These are phyloP conservation scores for Mycena polygramma DNA, from an alignment of 768 basidiomycete species.

Conservation along the genomic window DNA sequence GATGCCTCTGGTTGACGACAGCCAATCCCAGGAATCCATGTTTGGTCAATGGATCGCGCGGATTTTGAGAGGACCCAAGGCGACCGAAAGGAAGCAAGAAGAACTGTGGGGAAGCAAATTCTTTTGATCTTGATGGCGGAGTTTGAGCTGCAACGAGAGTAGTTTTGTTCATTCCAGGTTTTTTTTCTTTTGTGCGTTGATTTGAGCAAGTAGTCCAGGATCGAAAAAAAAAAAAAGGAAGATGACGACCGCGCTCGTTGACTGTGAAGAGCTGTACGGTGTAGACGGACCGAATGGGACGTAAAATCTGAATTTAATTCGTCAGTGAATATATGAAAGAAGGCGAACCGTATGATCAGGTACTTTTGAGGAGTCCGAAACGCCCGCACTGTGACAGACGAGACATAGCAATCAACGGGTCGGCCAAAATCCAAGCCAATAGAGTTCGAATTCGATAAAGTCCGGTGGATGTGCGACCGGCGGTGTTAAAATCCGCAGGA, in stretches of 20 bases:
- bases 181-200: neutral
- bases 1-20: conserved; percentile 3
- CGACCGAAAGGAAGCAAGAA: conserved; percentile 10
- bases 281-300: conserved; percentile 21
- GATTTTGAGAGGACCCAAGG: conserved; percentile 1
- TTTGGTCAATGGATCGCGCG: conserved; percentile 6
- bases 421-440: neutral
- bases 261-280: neutral
- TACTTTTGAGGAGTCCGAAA: conserved; percentile 7
- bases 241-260: neutral
- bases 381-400: conserved; percentile 4
- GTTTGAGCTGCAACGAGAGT: conserved; percentile 1
- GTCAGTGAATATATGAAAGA: neutral
- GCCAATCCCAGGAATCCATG: neutral
- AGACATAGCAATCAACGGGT: neutral
- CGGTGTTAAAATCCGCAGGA: conserved; percentile 4
- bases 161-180: neutral
- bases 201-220: neutral
- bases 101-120: neutral
- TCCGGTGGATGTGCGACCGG: neutral
- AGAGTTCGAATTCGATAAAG: neutral
- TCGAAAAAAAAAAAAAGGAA: neutral
- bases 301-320: conserved; percentile 24
- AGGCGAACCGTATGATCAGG: conserved; percentile 4
- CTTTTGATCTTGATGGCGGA: conserved; percentile 21